Evolutionary conservation across 805 yeast genomes (phyloP).

Genomic region (Helenozyma rhizophorensis): DNA sequence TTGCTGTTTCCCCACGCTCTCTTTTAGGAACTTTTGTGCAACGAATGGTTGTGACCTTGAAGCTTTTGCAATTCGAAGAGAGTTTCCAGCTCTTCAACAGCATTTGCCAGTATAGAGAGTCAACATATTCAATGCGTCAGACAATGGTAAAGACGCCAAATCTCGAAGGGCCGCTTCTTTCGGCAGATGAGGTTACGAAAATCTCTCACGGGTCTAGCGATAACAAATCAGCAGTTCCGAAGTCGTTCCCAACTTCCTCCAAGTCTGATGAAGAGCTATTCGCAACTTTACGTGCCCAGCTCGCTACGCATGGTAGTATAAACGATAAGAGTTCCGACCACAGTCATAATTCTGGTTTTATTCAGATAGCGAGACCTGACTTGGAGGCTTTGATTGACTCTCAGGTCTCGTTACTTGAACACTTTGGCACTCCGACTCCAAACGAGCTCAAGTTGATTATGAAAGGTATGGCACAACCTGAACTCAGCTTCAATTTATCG

Average conservation of each 20-base stretch:
- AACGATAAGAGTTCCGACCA: background rate
- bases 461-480: conserved; percentile 40
- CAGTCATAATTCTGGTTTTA: background rate
- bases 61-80: conserved; percentile 46
- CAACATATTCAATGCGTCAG: conserved; percentile 14
- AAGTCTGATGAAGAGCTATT: background rate
- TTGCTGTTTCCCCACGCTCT: conserved; percentile 19
- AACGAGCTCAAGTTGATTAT: conserved; percentile 39
- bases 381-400: conserved; percentile 46
- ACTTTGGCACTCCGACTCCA: conserved; percentile 49
- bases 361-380: conserved; percentile 44
- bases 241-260: too few species aligned
- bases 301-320: too few species aligned
- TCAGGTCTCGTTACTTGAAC: conserved; percentile 50
- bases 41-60: conserved; percentile 35
- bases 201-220: too few species aligned
- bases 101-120: conserved; percentile 32
- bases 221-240: too few species aligned
- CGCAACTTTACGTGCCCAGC: background rate
- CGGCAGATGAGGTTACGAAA: too few species aligned
- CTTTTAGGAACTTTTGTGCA: conserved; percentile 42
- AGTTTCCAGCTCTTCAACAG: conserved; percentile 31
- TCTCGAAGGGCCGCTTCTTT: too few species aligned
- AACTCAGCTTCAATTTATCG: conserved; percentile 15
- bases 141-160: too few species aligned